Base-by-base conservation (phyloP, 164 flowering plant genomes). In the Hamamelis virginiana region DNA sequence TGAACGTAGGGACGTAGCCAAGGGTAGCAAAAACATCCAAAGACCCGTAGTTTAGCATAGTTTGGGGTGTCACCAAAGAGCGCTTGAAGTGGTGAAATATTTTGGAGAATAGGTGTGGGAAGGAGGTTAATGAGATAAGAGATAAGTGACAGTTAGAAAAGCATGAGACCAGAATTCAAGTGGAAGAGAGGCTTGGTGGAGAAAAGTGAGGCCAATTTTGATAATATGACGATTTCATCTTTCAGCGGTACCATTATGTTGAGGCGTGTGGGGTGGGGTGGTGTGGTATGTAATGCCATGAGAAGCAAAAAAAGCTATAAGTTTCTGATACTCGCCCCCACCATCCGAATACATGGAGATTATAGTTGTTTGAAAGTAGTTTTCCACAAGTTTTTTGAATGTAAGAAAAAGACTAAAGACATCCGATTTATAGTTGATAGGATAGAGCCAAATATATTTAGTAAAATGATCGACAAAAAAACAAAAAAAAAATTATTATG, bases 201-300 rank as follows among this genome's bases (percentile, higher is more conserved):
- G 51, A 5, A 67, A 51, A n/a, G 69, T 56, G 8, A 67, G 62
- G 3, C 65, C 69, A 4, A 65, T 71, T 0, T 71, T 65, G 0
- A 65, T 65, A 25, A 71, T 48, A 22, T 65, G 69, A 0, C 66
- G 38, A 14, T 65, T 59, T n/a, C 62, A 25, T 0, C 70, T 22
- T 46, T 64, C 62, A 19, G 38, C 58, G 9, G 15, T 5, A 15
- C 59, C 61, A 23, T 67, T 67, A 13, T 72, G 75, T 25, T 59
- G 65, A n/a, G 68, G 73, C 1, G 67, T 53, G 16, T 70, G 44
- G 9, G 73, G 73, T 8, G 68, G 68, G 10, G 59, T 16, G 0
- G 59, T 65, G 14, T 51, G 18, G 27, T 65, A 46, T 0, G 21
- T 19, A n/a, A 65, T 65, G 1, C 59, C 68, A 50, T 51, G 19